Base-by-base conservation (phyloP, 2,329 filamentous ascomycete genomes). In the Paracamarosporium sp. region DNA sequence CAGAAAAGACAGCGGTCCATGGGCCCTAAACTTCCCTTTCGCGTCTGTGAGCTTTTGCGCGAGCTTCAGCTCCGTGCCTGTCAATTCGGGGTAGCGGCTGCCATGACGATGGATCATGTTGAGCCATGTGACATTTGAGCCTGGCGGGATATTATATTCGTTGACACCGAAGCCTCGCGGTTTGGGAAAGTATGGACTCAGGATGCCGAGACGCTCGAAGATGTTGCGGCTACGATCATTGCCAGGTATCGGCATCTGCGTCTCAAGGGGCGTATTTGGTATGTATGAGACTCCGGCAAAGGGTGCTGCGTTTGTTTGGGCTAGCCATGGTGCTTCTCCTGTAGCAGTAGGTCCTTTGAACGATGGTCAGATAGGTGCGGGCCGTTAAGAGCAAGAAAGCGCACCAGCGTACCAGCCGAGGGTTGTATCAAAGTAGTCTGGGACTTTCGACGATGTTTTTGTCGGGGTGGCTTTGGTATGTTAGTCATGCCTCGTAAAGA, bases 81-180 rank as follows among this genome's bases (percentile, higher is more conserved):
- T 81, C 0, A 82, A 83, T 3, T 75, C 72, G 4, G 90, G 90
- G 73, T 93, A 93, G 13, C 90, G 83, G 36, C 88, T 83, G 8
- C 90, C 90, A 70, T 93, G 90, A 1, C 90, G 85, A 12, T 88
- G 89, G 4, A 92, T 79, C 86, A 92, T 88, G 78, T 90, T 79
- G 43, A 93, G 79, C 78, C 91, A 88, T 27, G 88, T 80, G 48
- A 92, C 90, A 56, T 89, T 86, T 0, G 89, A 85, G 12, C 86
- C 89, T 6, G 80, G 73, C 0, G 89, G 90, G 15, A 91, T 73
- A 3, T 89, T 81, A 65, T 89, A 90, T 74, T 93, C 90, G 15
- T 89, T 80, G 0, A 91, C 88, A 2, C 90, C 90, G 62, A 92
- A 93, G 1, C 90, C 90, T 31, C 73, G 67, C 0, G 88, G 85